These are phyloP conservation scores for Penicillium lividum DNA, from an alignment of 495 filamentous ascomycete species.

Conservation along the genomic window DNA sequence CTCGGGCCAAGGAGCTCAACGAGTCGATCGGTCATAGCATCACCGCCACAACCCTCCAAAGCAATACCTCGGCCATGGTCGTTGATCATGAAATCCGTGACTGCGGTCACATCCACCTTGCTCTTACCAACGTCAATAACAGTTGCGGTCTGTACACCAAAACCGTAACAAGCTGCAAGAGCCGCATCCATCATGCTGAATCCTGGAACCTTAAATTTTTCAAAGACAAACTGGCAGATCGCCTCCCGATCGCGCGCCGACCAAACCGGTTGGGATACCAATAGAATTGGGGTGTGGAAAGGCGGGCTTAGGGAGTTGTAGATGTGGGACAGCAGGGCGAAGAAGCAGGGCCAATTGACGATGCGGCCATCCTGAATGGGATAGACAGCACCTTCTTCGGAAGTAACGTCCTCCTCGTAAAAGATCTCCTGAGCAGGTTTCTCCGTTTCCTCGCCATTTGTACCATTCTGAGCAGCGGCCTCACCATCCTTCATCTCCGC, in stretches of 20 bases:
- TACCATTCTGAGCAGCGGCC: conserved; percentile 17
- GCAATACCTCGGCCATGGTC: conserved; percentile 60
- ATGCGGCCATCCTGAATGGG: conserved; percentile 84
- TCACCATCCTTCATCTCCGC: conserved; percentile 47
- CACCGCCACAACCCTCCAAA: conserved; percentile 75
- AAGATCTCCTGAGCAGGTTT: conserved; percentile 48
- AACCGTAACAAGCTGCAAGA: conserved; percentile 79
- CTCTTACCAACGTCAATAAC: conserved; percentile 87
- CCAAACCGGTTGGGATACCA: conserved; percentile 86
- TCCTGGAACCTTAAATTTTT: conserved; percentile 91
- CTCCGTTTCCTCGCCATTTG: conserved; percentile 22
- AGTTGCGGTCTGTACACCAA: conserved; percentile 72
- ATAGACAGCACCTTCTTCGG: conserved; percentile 85
- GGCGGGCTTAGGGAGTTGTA: conserved; percentile 83
- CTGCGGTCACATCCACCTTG: conserved; percentile 88
- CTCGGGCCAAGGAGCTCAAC: conserved; percentile 65
- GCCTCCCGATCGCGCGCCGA: conserved; percentile 76
- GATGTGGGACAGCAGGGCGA: conserved; percentile 84
- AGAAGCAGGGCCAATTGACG: conserved; percentile 84
- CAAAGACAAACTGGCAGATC: conserved; percentile 90
- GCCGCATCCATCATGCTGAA: conserved; percentile 85
- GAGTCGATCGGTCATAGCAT: conserved; percentile 81
- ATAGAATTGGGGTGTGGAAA: conserved; percentile 89
- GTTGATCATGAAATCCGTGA: conserved; percentile 73
- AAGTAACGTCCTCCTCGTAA: conserved; percentile 84